Conservation (phyloP, 129 eudicot species). For the Sambucus nigra region DNA sequence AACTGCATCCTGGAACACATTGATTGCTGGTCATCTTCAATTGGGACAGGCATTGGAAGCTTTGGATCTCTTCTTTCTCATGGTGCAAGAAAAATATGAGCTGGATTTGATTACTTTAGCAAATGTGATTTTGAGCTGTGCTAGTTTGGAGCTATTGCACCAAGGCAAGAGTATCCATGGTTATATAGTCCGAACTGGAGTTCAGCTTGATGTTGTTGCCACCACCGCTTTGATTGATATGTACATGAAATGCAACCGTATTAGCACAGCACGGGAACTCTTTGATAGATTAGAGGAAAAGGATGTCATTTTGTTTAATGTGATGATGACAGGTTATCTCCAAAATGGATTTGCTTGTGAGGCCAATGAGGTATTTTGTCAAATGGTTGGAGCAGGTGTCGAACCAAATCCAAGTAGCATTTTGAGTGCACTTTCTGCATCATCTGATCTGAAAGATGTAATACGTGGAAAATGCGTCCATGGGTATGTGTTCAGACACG, state of each 20-base stretch:
- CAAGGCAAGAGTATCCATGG: conserved; percentile 52
- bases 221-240: conserved; percentile 42
- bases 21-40: conserved; percentile 35
- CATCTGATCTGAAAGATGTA: conserved; percentile 28
- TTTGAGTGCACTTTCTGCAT: conserved; percentile 29
- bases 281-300: conserved; percentile 30
- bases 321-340: conserved; percentile 41
- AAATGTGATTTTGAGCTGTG: conserved; percentile 47
- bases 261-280: conserved; percentile 23
- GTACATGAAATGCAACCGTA: conserved; percentile 42
- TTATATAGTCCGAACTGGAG: conserved; percentile 29
- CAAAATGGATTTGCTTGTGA: conserved; percentile 30
- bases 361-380: conserved; percentile 24
- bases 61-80: conserved; percentile 25
- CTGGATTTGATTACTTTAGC: conserved; percentile 42
- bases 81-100: conserved; percentile 28
- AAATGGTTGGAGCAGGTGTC: conserved; percentile 23
- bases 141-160: conserved; percentile 26
- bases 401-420: conserved; percentile 32
- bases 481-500: conserved; percentile 43
- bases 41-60: conserved; percentile 39
- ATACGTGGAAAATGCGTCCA: conserved; percentile 32
- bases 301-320: conserved; percentile 38
- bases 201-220: conserved; percentile 42
- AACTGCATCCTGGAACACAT: conserved; percentile 41